A percentile compares a stretch with the other conserved stretches of the same genome.
phyloP scores from a whole-genome alignment of 129 eudicot species.

The Artemisia annua region DNA sequence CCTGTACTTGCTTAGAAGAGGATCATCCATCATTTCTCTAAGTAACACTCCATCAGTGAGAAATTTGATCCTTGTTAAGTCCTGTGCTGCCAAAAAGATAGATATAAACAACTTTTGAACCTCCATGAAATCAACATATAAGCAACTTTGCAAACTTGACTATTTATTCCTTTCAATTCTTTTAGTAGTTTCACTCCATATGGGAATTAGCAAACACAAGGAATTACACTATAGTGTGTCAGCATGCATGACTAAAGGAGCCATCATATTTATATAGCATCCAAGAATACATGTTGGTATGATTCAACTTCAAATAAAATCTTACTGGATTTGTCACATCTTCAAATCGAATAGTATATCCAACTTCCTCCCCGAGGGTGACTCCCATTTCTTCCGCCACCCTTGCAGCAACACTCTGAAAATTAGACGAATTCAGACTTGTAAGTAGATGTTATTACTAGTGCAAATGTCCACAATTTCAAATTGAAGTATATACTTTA shows the following conservation, averaged over 20 bases:
- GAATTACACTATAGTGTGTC: too few relatives aligned
- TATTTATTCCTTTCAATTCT: neutral
- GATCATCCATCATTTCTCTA: slow-evolving; percentile 99
- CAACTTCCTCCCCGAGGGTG: slow-evolving; percentile 92
- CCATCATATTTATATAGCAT: too few relatives aligned
- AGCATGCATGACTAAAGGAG: too few relatives aligned
- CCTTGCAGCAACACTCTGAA: slow-evolving; percentile 82
- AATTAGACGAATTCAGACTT: neutral
- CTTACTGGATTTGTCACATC: slow-evolving; percentile 73
- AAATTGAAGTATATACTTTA: neutral
- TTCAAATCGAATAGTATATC: slow-evolving; percentile 90
- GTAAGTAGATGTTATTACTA: neutral
- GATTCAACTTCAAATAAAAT: neutral
- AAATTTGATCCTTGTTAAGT: slow-evolving; percentile 84
- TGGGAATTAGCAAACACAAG: too few relatives aligned
- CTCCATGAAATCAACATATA: slow-evolving; percentile 18
- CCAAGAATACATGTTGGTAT: too few relatives aligned
- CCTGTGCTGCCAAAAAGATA: slow-evolving; percentile 57
- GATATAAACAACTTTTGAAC: slow-evolving; percentile 24
- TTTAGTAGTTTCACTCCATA: neutral
- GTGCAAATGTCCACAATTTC: neutral
- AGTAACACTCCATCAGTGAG: slow-evolving; percentile 97
- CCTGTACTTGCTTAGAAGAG: slow-evolving; percentile 93
- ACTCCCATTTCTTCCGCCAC: slow-evolving; percentile 97
- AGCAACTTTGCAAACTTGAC: neutral